Base-by-base conservation (phyloP, 1,284 basidiomycete genomes). In the Lignosus rhinocerotis region DNA sequence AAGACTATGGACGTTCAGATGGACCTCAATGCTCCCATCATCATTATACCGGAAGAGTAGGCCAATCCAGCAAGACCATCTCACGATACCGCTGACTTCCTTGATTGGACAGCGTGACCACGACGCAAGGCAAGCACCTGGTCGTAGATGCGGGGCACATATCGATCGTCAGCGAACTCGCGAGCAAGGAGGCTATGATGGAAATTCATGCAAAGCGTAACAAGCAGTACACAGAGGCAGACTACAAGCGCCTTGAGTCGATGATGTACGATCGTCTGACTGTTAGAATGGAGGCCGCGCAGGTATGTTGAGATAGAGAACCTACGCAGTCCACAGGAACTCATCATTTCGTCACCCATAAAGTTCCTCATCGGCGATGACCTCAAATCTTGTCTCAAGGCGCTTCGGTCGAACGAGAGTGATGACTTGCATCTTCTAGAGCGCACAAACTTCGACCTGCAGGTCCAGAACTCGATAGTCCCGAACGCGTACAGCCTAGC, bases 81-180 rank as follows among this genome's bases (percentile, higher is more conserved):
- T 8, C 9, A 17, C 42, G 31, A 32, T 51, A 14, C 51, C 41
- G 56, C 50, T 55, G 11, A 45, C 51, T 41, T 17, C 44, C 42
- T 14, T 10, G 1, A 38, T 16, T 44, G 54, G 52, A 12, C 58
- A 92, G 91, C 67, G 85, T 98, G 56, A 91, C 87, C 3, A 84
- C 84, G 14, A 83, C 86, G 59, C 77, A 87, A 36, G 92, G 94
- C 73, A 93, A 87, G 66, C 92, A 98, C 71, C 81, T 99, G 48
- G 86, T 99, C 14, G 82, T 99, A 50, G 97, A 99, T 72, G 97
- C 97, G 8, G 97, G 97, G 68, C 96, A 98, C 72, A 97, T 99
- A 64, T 85, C 94, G 0, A 89, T 99, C 44, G 88, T 92, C 68
- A 97, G 94, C 69, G 85, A 96, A 58, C 82, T 98, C 1, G 96